phyloP scores from a whole-genome alignment of 805 yeast species.

The Yamadazyma phyllophila region DNA sequence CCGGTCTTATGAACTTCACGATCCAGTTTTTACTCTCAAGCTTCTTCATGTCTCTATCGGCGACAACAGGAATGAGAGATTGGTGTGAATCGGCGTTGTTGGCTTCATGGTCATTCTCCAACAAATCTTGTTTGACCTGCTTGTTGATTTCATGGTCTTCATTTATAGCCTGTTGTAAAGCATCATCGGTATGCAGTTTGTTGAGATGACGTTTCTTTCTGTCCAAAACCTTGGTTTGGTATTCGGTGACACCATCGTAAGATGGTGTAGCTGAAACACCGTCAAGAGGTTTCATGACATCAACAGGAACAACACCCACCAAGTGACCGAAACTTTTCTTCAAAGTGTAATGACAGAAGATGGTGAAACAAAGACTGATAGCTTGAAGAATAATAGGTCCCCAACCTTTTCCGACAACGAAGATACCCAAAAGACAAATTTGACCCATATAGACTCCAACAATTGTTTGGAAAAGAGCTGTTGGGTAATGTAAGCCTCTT shows the following conservation, averaged over 20 bases:
- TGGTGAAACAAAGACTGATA: slow-evolving; percentile 61
- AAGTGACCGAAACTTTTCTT: slow-evolving; percentile 65
- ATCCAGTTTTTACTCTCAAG: slow-evolving; percentile 38
- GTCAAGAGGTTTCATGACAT: slow-evolving; percentile 74
- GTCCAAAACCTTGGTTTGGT: slow-evolving; percentile 29
- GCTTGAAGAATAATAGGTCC: slow-evolving; percentile 84
- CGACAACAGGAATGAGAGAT: slow-evolving; percentile 53
- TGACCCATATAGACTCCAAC: slow-evolving; percentile 88
- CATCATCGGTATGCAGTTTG: slow-evolving; percentile 3
- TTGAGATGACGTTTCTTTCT: slow-evolving; percentile 4
- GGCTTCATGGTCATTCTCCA: slow-evolving; percentile 13
- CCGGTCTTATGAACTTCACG: slow-evolving; percentile 57
- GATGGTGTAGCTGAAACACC: slow-evolving; percentile 67
- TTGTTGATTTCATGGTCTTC: slow-evolving; percentile 19
- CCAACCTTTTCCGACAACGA: slow-evolving; percentile 91
- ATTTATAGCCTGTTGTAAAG: slow-evolving; percentile 9
- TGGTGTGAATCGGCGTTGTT: slow-evolving; percentile 11
- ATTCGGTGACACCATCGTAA: slow-evolving; percentile 35
- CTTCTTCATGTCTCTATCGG: slow-evolving; percentile 58
- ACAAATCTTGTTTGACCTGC: slow-evolving; percentile 20
- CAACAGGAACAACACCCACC: slow-evolving; percentile 59
- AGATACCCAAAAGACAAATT: slow-evolving; percentile 79
- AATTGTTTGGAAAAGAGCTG: slow-evolving; percentile 84
- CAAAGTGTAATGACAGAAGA: slow-evolving; percentile 65
- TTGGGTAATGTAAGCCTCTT: slow-evolving; percentile 82